Percentiles rank a stretch among this genome's conserved stretches.
These are phyloP conservation scores for Calonectria naviculata DNA, from an alignment of 2,329 filamentous ascomycete genomes.

Conservation along the genomic window DNA sequence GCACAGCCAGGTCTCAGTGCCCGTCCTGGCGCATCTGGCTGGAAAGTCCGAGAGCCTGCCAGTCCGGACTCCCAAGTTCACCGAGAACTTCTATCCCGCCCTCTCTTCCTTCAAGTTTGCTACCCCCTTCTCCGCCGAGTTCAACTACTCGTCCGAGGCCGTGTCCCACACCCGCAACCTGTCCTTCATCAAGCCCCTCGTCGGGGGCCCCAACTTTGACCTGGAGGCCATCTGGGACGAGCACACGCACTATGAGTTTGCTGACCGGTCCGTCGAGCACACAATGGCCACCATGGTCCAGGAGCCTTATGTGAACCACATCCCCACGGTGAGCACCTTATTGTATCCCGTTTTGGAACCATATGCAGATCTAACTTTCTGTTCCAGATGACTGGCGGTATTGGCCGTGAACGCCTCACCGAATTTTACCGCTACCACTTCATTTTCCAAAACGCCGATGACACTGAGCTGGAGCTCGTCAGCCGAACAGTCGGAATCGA, in stretches of 20 bases:
- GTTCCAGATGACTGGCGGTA: conserved; percentile 69
- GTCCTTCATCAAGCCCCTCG: conserved; percentile 70
- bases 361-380: not conserved
- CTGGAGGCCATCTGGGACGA: conserved; percentile 84
- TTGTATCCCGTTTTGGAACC: accelerated
- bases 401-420: conserved; percentile 72
- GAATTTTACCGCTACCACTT: conserved; percentile 80
- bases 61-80: conserved; percentile 4
- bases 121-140: conserved; percentile 61
- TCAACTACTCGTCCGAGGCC: conserved; percentile 63
- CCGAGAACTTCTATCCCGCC: conserved; percentile 53
- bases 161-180: conserved; percentile 75
- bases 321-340: conserved; percentile 71
- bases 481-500: conserved; percentile 79
- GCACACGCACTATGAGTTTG: conserved; percentile 79
- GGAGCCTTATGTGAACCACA: conserved; percentile 83
- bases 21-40: conserved; percentile 31
- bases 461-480: conserved; percentile 75
- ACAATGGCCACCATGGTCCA: conserved; percentile 88
- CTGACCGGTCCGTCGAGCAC: conserved; percentile 72
- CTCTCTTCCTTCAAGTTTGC: conserved; percentile 52
- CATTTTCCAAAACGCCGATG: conserved; percentile 77
- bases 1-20: conserved; percentile 12
- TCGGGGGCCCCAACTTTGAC: conserved; percentile 76
- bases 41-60: conserved; percentile 18